phyloP scores from a whole-genome alignment of 1,284 basidiomycete species.

The Melampsora occidentalis region DNA sequence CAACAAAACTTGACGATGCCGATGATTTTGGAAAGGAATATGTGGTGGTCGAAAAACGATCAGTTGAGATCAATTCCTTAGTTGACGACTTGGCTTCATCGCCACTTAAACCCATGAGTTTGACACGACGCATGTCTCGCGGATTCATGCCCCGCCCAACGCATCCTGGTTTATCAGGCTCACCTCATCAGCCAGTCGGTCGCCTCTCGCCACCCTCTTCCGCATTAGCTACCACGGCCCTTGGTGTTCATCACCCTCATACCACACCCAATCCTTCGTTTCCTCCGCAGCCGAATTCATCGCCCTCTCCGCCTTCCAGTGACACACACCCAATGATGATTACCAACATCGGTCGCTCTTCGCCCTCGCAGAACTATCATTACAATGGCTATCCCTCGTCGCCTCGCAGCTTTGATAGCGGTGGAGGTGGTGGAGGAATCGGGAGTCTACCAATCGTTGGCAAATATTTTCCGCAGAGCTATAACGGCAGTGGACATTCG shows the following conservation, averaged over 20 bases:
- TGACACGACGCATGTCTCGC: slow-evolving; percentile 54
- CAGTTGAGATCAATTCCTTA: slow-evolving; percentile 61
- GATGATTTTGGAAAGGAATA: slow-evolving; percentile 57
- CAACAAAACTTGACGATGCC: slow-evolving; percentile 46
- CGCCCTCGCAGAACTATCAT: slow-evolving; percentile 18
- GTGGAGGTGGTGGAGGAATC: slow-evolving; percentile 14
- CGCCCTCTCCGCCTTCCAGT: slow-evolving; percentile 50
- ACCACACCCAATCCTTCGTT: slow-evolving; percentile 32
- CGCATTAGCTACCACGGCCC: background rate
- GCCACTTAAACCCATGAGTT: slow-evolving; percentile 52
- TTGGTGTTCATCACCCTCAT: background rate
- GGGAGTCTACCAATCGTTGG: slow-evolving; percentile 29
- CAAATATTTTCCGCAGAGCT: slow-evolving; percentile 34
- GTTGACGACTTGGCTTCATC: slow-evolving; percentile 59
- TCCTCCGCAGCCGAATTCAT: slow-evolving; percentile 49
- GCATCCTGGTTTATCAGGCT: slow-evolving; percentile 41
- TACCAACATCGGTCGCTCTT: slow-evolving; percentile 25
- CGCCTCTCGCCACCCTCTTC: slow-evolving; percentile 5
- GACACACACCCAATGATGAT: slow-evolving; percentile 33
- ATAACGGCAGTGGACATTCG: background rate
- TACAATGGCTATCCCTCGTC: slow-evolving; percentile 28
- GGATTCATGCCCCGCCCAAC: slow-evolving; percentile 49
- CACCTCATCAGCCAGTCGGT: background rate
- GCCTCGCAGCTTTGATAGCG: slow-evolving; percentile 36
- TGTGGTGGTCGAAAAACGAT: slow-evolving; percentile 62